A percentile compares a stretch with the other conserved stretches of the same genome.
Evolutionary conservation across 2,329 filamentous ascomycete genomes (phyloP).

Genomic region (Gnomoniopsis smithogilvyi): DNA sequence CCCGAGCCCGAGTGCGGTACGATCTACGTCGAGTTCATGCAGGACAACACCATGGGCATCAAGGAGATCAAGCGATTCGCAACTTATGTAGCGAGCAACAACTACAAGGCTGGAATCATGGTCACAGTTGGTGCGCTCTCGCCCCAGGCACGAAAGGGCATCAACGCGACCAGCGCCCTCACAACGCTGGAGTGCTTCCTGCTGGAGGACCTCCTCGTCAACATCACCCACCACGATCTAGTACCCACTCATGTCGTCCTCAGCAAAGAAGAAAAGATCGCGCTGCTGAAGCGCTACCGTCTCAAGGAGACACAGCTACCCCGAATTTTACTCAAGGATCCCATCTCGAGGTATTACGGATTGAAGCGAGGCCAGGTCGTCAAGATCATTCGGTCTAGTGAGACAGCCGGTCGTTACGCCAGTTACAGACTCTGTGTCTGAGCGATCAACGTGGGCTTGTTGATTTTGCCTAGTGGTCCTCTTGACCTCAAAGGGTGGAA

Average conservation of each 20-base stretch:
- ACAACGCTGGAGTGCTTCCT: slow-evolving; percentile 91
- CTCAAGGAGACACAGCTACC: slow-evolving; percentile 97
- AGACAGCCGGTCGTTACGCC: slow-evolving; percentile 94
- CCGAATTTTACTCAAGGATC: slow-evolving; percentile 85
- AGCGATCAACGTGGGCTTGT: slow-evolving; percentile 16
- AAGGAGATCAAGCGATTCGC: slow-evolving; percentile 91
- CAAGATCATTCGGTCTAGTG: slow-evolving; percentile 94
- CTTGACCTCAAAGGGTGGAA: background rate
- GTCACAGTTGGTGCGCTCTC: slow-evolving; percentile 81
- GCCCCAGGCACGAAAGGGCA: slow-evolving; percentile 81
- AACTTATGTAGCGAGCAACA: slow-evolving; percentile 72
- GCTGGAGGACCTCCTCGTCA: slow-evolving; percentile 93
- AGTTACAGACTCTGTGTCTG: slow-evolving; percentile 78
- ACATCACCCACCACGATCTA: slow-evolving; percentile 96
- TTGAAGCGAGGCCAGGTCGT: slow-evolving; percentile 91
- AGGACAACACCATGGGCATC: slow-evolving; percentile 76
- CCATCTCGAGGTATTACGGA: slow-evolving; percentile 88
- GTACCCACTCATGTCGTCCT: slow-evolving; percentile 92
- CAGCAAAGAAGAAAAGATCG: slow-evolving; percentile 83
- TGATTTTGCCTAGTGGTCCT: background rate
- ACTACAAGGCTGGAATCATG: slow-evolving; percentile 88
- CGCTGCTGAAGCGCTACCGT: slow-evolving; percentile 83
- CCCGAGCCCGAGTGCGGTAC: slow-evolving; percentile 75
- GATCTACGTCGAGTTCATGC: slow-evolving; percentile 90
- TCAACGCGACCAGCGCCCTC: slow-evolving; percentile 70